Base-by-base conservation (phyloP, 2,329 filamentous ascomycete genomes). In the Epichloe sylvatica region DNA sequence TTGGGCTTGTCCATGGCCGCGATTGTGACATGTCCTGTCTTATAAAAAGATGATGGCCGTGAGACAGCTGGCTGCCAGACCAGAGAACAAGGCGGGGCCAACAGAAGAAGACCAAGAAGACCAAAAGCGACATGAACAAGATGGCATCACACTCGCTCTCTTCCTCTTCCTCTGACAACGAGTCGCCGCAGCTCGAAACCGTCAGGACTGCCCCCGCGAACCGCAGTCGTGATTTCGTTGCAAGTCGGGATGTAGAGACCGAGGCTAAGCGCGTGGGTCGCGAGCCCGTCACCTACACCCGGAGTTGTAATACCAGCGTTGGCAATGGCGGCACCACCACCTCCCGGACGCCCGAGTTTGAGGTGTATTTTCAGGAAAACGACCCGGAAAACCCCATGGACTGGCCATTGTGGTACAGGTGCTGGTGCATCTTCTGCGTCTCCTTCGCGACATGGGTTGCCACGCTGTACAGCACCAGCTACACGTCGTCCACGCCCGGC, bases 401-500 rank as follows among this genome's bases (percentile, higher is more conserved):
- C 59, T 89, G 84, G 84, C 66, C 77, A 0, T 61, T 80, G 44
- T 69, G 65, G 58, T 67, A 69, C 56, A 62, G 72, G 54, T 52
- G 59, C 43, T 74, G 68, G 67, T 62, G 63, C 47, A 62, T 72
- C 46, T 63, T 68, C 66, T 71, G 59, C 52, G 65, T 74, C 45
- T 71, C 70, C 35, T 71, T 67, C 50, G 67, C 68, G 5, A 70
- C 69, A 1, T 74, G 71, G 72, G 64, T 70, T 19, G 63, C 72
- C n/a, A 81, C 88, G 15, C 62, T 88, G 43, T 87, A 89, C 60
- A 87, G 82, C 44, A 92, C 87, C 0, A 82, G 78, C 47, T 94
- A 92, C 62, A 88, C 86, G 1, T 78, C 81, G 0, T 82, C 81
- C 3, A 78, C 85, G 35, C 75, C 78, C 0, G 81, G 84, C 0